phyloP scores from a whole-genome alignment of 208 protist genomes.

The Wallacemonas collosoma region DNA sequence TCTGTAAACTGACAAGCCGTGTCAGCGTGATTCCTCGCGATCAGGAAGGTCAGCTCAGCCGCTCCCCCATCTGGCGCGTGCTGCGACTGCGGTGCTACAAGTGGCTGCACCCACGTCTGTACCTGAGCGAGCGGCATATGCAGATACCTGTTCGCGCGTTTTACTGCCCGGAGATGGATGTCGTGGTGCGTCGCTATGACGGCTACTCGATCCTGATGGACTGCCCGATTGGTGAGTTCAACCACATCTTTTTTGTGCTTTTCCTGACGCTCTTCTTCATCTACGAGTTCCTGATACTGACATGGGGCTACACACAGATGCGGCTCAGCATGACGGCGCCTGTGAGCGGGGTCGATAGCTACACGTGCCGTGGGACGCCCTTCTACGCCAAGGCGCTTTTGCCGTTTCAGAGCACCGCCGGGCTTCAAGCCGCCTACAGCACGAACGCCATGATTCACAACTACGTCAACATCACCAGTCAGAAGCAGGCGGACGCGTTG shows the following conservation, averaged over 20 bases:
- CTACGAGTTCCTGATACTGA: constrained; percentile 48
- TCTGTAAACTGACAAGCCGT: constrained; percentile 41
- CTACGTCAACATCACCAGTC: neutral
- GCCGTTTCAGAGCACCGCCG: constrained; percentile 20
- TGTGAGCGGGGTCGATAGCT: constrained; percentile 12
- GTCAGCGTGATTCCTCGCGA: constrained; percentile 19
- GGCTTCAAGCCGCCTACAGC: constrained; percentile 7
- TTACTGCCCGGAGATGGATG: constrained; percentile 77
- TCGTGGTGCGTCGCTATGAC: constrained; percentile 70
- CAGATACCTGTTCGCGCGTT: constrained; percentile 74
- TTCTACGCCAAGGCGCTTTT: constrained; percentile 38
- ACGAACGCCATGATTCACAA: constrained; percentile 5
- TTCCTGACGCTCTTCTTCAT: constrained; percentile 48
- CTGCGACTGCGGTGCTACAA: constrained; percentile 43
- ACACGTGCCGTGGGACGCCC: constrained; percentile 21
- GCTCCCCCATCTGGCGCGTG: constrained; percentile 68
- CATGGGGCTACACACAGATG: constrained; percentile 54
- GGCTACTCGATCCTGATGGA: constrained; percentile 72
- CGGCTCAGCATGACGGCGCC: constrained; percentile 18
- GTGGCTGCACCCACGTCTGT: constrained; percentile 71
- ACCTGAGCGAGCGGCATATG: constrained; percentile 55
- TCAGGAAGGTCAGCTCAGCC: constrained; percentile 32
- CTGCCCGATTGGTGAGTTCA: constrained; percentile 61
- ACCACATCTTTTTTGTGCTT: constrained; percentile 66
- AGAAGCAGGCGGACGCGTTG: neutral